A percentile compares a stretch with the other conserved stretches of the same genome.
Evolutionary conservation across 2,329 filamentous ascomycete genomes (phyloP).

Genomic region (Cadophora malorum): DNA sequence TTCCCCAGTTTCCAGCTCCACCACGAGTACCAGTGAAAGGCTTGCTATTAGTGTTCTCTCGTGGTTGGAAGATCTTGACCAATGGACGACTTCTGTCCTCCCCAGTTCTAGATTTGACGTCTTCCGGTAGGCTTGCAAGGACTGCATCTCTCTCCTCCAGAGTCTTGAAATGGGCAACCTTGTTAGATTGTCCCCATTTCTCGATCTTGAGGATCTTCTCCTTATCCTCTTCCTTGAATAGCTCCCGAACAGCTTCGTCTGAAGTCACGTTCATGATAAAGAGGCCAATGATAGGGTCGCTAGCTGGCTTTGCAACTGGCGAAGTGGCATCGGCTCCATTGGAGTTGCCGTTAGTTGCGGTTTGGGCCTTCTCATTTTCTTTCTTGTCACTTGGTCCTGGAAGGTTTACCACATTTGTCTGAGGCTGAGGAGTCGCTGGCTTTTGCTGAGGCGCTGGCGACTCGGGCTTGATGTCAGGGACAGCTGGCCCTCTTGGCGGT

Average conservation of each 20-base stretch:
- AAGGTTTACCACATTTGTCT: slow-evolving; percentile 44
- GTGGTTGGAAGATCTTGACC: slow-evolving; percentile 82
- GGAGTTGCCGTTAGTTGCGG: slow-evolving; percentile 58
- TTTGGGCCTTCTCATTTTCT: slow-evolving; percentile 61
- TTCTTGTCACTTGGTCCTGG: slow-evolving; percentile 53
- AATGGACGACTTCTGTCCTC: slow-evolving; percentile 80
- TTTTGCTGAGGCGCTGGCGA: slow-evolving; percentile 47
- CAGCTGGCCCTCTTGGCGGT: slow-evolving; percentile 42
- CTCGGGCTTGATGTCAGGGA: slow-evolving; percentile 41
- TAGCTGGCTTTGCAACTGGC: slow-evolving; percentile 63
- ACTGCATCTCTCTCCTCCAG: slow-evolving; percentile 81
- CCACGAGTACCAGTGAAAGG: slow-evolving; percentile 62
- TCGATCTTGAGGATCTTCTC: slow-evolving; percentile 80
- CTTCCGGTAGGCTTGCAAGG: slow-evolving; percentile 74
- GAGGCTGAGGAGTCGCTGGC: slow-evolving; percentile 56
- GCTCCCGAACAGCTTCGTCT: slow-evolving; percentile 80
- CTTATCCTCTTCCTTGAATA: slow-evolving; percentile 85
- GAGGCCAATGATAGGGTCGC: slow-evolving; percentile 78
- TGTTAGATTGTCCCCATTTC: slow-evolving; percentile 80
- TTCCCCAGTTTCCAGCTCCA: slow-evolving; percentile 71
- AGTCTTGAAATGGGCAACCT: slow-evolving; percentile 84
- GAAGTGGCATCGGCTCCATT: slow-evolving; percentile 59
- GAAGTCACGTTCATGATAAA: slow-evolving; percentile 88
- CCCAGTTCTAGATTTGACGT: slow-evolving; percentile 73
- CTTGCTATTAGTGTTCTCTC: slow-evolving; percentile 57